These are phyloP conservation scores for Lepidopterella palustris DNA, from an alignment of 495 filamentous ascomycete genomes.

Conservation along the genomic window DNA sequence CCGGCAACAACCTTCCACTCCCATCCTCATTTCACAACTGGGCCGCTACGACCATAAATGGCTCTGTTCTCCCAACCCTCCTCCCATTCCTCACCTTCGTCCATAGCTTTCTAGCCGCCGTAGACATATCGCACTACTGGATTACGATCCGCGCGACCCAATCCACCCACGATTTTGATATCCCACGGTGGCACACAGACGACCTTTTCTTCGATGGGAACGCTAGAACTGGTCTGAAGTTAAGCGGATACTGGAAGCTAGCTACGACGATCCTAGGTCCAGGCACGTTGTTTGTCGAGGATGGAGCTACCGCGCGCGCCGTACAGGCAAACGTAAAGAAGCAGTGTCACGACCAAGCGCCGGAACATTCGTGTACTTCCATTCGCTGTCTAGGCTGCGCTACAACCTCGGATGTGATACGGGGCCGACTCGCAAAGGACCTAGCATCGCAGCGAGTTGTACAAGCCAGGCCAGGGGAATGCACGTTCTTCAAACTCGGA, in stretches of 20 bases:
- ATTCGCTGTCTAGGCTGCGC: constrained; percentile 11
- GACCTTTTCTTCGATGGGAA: constrained; percentile 38
- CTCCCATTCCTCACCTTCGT: constrained; percentile 43
- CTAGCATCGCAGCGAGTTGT: constrained; percentile 34
- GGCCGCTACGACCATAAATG: constrained; percentile 42
- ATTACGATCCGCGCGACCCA: constrained; percentile 19
- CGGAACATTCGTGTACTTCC: constrained; percentile 11
- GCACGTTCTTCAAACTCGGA: constrained; percentile 43
- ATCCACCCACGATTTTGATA: constrained; percentile 25
- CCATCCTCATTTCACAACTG: constrained; percentile 33
- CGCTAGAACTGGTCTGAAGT: not conserved
- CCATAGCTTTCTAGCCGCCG: constrained; percentile 36
- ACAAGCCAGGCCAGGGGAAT: constrained; percentile 33
- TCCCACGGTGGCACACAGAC: constrained; percentile 32
- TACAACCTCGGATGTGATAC: constrained; percentile 9
- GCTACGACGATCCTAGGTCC: constrained; percentile 14
- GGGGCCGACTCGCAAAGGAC: constrained; percentile 3
- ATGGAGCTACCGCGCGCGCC: not conserved
- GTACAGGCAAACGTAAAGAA: not conserved
- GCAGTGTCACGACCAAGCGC: not conserved
- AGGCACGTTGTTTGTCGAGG: constrained; percentile 5
- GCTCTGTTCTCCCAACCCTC: constrained; percentile 43
- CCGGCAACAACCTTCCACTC: constrained; percentile 2
- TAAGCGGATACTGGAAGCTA: constrained; percentile 16
- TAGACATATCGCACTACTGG: constrained; percentile 21